These are phyloP conservation scores for Solanum bulbocastanum DNA, from an alignment of 257 asterid genomes.

Conservation along the genomic window DNA sequence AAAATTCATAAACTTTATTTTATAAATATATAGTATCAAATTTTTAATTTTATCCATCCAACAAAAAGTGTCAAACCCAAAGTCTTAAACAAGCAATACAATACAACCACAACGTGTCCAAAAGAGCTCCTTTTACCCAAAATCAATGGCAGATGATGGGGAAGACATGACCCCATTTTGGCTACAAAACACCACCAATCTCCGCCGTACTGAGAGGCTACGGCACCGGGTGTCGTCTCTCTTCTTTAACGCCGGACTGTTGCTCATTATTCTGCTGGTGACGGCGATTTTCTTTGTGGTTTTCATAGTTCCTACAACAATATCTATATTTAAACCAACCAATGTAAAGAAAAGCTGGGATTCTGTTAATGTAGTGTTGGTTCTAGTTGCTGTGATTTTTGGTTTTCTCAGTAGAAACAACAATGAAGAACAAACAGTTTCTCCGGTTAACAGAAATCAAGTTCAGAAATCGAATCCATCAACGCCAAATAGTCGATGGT, in stretches of 20 bases:
- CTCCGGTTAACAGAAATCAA: slow-evolving; percentile 16
- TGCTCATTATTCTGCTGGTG: slow-evolving; percentile 42
- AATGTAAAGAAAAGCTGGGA: slow-evolving; percentile 82
- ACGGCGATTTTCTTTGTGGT: slow-evolving; percentile 44
- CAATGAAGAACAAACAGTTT: slow-evolving; percentile 38
- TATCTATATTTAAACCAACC: slow-evolving; percentile 59
- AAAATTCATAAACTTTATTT: neutral
- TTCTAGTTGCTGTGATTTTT: slow-evolving; percentile 62
- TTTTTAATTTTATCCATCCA: neutral
- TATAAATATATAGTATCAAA: neutral
- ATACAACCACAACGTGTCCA: neutral
- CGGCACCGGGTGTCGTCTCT: slow-evolving; percentile 38
- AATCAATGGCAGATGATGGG: slow-evolving; percentile 50
- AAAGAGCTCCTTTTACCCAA: slow-evolving; percentile 1
- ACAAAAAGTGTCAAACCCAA: neutral
- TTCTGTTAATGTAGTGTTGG: slow-evolving; percentile 57
- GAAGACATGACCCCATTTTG: slow-evolving; percentile 64
- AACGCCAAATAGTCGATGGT: neutral
- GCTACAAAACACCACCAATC: slow-evolving; percentile 44
- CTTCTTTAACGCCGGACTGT: slow-evolving; percentile 60
- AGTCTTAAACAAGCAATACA: neutral
- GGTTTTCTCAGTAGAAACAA: slow-evolving; percentile 67
- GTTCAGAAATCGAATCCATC: slow-evolving; percentile 1
- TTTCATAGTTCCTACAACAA: slow-evolving; percentile 46
- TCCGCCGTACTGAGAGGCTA: slow-evolving; percentile 47